phyloP scores from a whole-genome alignment of 352 stramenopile species.

The Phytopythium oedochilum region DNA sequence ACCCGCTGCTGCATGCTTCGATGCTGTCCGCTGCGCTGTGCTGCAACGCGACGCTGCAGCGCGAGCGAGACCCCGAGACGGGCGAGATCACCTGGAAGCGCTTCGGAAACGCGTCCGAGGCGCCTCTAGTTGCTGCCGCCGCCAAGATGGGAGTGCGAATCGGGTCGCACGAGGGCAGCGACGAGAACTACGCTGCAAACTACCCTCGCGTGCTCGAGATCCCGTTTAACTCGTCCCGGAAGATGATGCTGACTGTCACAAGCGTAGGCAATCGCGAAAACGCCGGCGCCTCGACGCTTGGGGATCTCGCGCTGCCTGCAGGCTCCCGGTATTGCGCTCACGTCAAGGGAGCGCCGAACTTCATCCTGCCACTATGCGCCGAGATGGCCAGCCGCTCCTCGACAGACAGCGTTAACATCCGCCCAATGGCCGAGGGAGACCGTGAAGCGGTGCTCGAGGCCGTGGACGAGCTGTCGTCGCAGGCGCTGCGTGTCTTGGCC shows the following conservation, averaged over 20 bases:
- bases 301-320: conserved; percentile 17
- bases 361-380: conserved; percentile 65
- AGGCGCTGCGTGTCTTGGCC: conserved; percentile 85
- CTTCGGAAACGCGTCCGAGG: conserved; percentile 71
- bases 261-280: conserved; percentile 5
- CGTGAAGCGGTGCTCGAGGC: conserved; percentile 46
- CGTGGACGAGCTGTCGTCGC: conserved; percentile 64
- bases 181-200: conserved; percentile 6
- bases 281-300: conserved; percentile 29
- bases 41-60: conserved; percentile 71
- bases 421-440: conserved; percentile 30
- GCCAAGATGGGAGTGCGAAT: conserved; percentile 41
- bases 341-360: conserved; percentile 71
- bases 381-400: conserved; percentile 5
- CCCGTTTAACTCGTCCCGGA: conserved; percentile 93
- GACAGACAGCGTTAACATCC: conserved; percentile 2
- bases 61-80: conserved; percentile 20
- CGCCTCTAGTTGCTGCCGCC: conserved; percentile 63
- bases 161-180: conserved; percentile 47
- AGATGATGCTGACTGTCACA: conserved; percentile 43
- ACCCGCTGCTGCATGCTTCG: conserved; percentile 45
- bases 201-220: conserved; percentile 87
- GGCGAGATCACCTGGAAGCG: conserved; percentile 31
- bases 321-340: conserved; percentile 44
- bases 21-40: conserved; percentile 62